Base-by-base conservation (phyloP, 2,329 filamentous ascomycete species). In the Epichloe elymi region DNA sequence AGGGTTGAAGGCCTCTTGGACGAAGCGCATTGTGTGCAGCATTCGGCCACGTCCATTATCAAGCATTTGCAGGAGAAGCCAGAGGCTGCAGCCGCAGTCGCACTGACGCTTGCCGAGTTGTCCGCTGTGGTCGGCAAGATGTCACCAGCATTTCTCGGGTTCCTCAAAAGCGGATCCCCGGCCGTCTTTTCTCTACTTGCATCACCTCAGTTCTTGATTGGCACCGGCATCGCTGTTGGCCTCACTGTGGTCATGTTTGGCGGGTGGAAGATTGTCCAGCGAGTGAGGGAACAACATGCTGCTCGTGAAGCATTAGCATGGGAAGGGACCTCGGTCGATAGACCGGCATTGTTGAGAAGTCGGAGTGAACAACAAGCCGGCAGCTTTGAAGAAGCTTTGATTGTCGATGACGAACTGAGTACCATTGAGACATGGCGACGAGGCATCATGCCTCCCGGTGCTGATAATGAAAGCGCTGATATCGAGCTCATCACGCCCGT, bases 231-330 rank as follows among this genome's bases (percentile, higher is more conserved):
- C 14, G 88, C 86, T 0, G 82, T 95, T 0, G 93, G 93, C 14
- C 83, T 95, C n/a, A 97, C 93, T 0, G 83, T 97, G 8, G 88
- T 98, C 60, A 90, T 93, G 65, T 88, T 98, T 54, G 93, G 93
- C 50, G 91, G 93, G 5, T 97, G 88, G 78, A 97, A 95, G 70
- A 96, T 98, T 65, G 83, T 98, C 69, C 94, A 96, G 74, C 84
- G 82, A 59, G 87, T 97, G 57, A 67, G 69, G 53, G 74, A 76
- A 50, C 63, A 62, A 19, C 64, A 65, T 50, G 57, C 59, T 2
- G 60, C 63, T 1, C 53, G 60, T 2, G 61, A 63, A 44, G 65
- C 65, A 7, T 54, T 62, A 33, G 57, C 60, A 1, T 64, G 61
- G 19, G 59, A 65, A 30, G 52, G 51, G 2, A 53, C 53, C 1